Conservation (phyloP, 2,329 filamentous ascomycete genomes). For the Sarocladiaceae sp. region DNA sequence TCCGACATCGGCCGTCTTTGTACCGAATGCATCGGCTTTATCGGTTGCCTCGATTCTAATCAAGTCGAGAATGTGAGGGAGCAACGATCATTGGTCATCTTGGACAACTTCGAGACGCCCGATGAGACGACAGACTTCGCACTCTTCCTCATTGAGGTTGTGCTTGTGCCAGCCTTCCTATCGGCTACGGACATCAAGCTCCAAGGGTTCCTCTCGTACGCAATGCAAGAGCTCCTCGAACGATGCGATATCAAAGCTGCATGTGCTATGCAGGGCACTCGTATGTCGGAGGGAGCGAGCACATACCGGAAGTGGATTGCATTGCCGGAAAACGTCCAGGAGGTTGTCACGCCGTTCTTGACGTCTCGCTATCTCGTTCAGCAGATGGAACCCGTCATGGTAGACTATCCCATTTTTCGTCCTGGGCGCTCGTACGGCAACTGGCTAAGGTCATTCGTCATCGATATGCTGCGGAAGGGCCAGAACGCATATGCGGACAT, state of each 20-base stretch:
- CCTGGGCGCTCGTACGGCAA: constrained; percentile 61
- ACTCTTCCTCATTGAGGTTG: constrained; percentile 75
- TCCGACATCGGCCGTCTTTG: constrained; percentile 65
- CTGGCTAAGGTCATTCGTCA: constrained; percentile 77
- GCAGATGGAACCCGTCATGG: constrained; percentile 48
- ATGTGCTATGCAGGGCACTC: constrained; percentile 33
- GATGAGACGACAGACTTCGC: constrained; percentile 82
- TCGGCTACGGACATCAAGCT: constrained; percentile 81
- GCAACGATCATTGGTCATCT: constrained; percentile 75
- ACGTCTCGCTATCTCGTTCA: constrained; percentile 75
- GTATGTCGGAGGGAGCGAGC: constrained; percentile 42
- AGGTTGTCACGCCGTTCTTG: constrained; percentile 81
- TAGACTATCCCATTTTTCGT: constrained; percentile 73
- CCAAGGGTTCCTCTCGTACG: constrained; percentile 88
- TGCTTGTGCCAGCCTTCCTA: constrained; percentile 85
- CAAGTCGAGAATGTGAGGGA: constrained; percentile 74
- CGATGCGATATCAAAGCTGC: constrained; percentile 66
- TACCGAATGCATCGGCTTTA: constrained; percentile 75
- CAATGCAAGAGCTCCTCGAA: constrained; percentile 85
- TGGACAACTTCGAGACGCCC: constrained; percentile 75
- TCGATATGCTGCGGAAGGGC: constrained; percentile 73
- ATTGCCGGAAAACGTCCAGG: constrained; percentile 70
- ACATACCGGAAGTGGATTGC: constrained; percentile 69
- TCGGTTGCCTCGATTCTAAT: constrained; percentile 90
- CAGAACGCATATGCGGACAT: constrained; percentile 68